These are phyloP conservation scores for Paramecium tetraurelia DNA, from an alignment of 73 alveolate genomes.

Conservation along the genomic window DNA sequence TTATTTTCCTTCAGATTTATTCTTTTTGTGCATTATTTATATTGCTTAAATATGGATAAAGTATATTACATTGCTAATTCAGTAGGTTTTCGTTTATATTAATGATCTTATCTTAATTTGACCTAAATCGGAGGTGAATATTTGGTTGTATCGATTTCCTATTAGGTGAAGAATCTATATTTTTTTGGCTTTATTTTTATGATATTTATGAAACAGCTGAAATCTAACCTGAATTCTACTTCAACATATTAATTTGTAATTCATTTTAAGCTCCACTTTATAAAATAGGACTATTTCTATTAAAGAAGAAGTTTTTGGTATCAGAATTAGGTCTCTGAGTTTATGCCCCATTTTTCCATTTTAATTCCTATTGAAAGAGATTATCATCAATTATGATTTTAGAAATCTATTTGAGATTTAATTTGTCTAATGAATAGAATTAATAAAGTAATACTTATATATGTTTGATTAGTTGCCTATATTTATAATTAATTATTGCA, in stretches of 20 bases:
- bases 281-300: conserved; percentile 5
- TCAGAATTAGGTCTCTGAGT: conserved; percentile 45
- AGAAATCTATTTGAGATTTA: not conserved
- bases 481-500: not conserved
- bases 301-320: conserved; percentile 2
- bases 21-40: not conserved
- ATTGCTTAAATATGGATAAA: not conserved
- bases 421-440: not conserved
- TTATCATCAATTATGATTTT: conserved; percentile 9
- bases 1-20: not conserved
- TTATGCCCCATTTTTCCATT: conserved; percentile 13
- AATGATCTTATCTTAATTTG: not conserved
- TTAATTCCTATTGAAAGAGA: not conserved
- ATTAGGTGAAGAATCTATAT: not conserved
- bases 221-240: not conserved
- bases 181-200: not conserved
- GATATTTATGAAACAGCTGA: not conserved
- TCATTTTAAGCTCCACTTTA: not conserved
- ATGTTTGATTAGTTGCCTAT: not conserved
- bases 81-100: not conserved
- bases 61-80: not conserved
- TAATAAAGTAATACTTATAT: not conserved
- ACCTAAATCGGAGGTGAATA: not conserved
- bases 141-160: not conserved
- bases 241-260: not conserved